These are phyloP conservation scores for Ophiostoma ulmi DNA, from an alignment of 2,329 filamentous ascomycete genomes.

Conservation along the genomic window DNA sequence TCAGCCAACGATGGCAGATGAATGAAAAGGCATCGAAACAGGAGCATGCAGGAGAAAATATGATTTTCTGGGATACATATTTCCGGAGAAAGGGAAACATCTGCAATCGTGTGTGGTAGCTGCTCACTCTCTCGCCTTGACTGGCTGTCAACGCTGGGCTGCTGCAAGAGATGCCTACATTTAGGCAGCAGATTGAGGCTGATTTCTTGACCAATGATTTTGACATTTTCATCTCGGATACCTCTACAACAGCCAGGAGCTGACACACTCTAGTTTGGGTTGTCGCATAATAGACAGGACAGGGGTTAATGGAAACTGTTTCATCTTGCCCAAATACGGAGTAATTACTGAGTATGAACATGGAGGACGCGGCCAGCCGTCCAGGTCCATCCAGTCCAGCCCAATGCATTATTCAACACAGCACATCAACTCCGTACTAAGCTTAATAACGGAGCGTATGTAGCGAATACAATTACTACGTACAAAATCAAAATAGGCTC, in stretches of 20 bases:
- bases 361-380: not conserved
- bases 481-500: no score
- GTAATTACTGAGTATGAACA: not conserved
- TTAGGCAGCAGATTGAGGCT: no score
- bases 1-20: not conserved
- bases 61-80: not conserved
- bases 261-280: constrained; percentile 3
- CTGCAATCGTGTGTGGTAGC: no score
- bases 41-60: not conserved
- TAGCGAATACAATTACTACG: no score
- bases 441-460: not conserved
- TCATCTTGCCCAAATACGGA: not conserved
- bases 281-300: constrained; percentile 4
- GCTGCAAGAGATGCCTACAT: not conserved
- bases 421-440: not conserved
- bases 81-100: no score
- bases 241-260: not conserved
- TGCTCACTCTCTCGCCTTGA: not conserved
- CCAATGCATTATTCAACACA: not conserved
- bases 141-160: not conserved
- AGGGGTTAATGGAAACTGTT: not conserved
- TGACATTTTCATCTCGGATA: not conserved
- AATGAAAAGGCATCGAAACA: not conserved
- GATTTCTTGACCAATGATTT: not conserved
- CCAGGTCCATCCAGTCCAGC: not conserved